Evolutionary conservation across 2,329 filamentous ascomycete genomes (phyloP), one percentile per base, ranked within the genome.

Genomic region (Xylaria sp.): DNA sequence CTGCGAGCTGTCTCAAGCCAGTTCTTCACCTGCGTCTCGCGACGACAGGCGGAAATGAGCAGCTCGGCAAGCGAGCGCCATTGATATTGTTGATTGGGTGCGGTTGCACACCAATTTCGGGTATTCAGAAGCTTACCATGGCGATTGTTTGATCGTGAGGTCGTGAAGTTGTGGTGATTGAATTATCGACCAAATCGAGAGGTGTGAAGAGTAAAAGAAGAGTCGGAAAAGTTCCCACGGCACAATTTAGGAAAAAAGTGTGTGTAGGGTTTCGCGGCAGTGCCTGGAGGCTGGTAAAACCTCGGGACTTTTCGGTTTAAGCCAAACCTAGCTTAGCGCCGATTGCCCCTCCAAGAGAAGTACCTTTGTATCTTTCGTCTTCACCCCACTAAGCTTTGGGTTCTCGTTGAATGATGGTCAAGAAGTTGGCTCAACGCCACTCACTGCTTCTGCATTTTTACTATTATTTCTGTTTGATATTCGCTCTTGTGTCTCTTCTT

Each of bases 1-100:
- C 69, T 66, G 63, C 74, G 51, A 62, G 59, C 63, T 44, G 66
- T 76, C 84, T 87, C 84, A 82, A 87, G 85, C 83, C 85, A 85
- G 76, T 75, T 84, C 83, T 76, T 85, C 83, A 84, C 81, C 76
- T 63, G 66, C 58, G 73, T 72, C 73, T 71, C 66, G 69, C 68
- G 69, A 72, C 74, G 66, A 70, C 69, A 71, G 69, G 72, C 73
- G 74, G 76, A 69, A 68, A 65, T 58, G 61, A 62, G 68, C 67
- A 70, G 66, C 63, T 63, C 72, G 66, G 68, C 68, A 65, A 64
- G 63, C 56, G 68, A 69, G 61, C 55, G 67, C 65, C 64, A 60
- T 62, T 61, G 52, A 68, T 64, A 62, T 47, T 52, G 50, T 60
- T 64, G 61, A 66, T 65, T 61, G 60, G 64, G 60, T 66, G 65